Evolutionary conservation across 805 yeast species (phyloP).

Genomic region (Lipomyces sp.): DNA sequence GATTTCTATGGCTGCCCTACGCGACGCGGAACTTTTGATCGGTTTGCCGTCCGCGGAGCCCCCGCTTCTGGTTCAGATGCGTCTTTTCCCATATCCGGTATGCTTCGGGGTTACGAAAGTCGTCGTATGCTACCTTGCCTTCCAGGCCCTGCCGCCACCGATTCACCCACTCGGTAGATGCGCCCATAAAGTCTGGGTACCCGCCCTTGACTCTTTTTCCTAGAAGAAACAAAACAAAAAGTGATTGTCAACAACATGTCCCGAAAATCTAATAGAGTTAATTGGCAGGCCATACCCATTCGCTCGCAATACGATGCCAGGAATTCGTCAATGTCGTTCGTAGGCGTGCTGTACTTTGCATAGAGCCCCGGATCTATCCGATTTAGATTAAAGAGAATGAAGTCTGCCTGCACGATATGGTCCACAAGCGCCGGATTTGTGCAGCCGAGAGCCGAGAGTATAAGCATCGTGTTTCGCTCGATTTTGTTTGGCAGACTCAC

Average conservation of each 20-base stretch:
- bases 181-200: slow-evolving; percentile 52
- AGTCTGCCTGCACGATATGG: slow-evolving; percentile 84
- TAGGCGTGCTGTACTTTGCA: slow-evolving; percentile 56
- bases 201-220: slow-evolving; percentile 18
- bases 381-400: slow-evolving; percentile 69
- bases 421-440: slow-evolving; percentile 68
- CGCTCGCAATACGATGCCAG: slow-evolving; percentile 39
- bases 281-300: slow-evolving; percentile 9
- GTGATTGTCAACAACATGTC: slow-evolving; percentile 32
- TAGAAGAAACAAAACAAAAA: no score
- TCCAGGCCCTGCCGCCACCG: slow-evolving; percentile 57
- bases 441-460: slow-evolving; percentile 70
- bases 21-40: no score
- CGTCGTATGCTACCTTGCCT: slow-evolving; percentile 39
- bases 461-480: slow-evolving; percentile 66
- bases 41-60: no score
- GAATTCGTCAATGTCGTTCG: slow-evolving; percentile 64
- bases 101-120: slow-evolving; percentile 26
- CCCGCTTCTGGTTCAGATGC: neutral
- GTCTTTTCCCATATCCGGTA: slow-evolving; percentile 20
- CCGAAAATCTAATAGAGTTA: neutral
- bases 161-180: slow-evolving; percentile 62
- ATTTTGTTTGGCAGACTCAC: slow-evolving; percentile 75
- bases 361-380: slow-evolving; percentile 40
- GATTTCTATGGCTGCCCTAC: no score